Conservation (phyloP, 306 rosid species). For the Vigna nakashimae region DNA sequence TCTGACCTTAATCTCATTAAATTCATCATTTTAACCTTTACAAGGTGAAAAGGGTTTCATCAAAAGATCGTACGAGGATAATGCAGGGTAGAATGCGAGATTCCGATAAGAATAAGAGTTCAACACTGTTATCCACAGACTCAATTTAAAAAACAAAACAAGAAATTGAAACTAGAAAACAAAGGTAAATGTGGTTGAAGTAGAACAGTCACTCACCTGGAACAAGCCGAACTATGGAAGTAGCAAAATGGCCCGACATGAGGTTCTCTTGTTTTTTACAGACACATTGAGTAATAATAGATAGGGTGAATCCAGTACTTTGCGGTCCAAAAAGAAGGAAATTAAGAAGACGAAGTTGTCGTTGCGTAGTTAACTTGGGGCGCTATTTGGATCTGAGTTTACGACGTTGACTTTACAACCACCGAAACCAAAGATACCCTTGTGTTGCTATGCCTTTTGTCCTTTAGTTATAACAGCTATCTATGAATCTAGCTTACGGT, state of each 20-base stretch:
- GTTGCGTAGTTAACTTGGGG: conserved; percentile 25
- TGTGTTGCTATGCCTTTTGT: background rate
- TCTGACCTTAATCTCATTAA: background rate
- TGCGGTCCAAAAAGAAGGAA: background rate
- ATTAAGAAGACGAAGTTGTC: conserved; percentile 1
- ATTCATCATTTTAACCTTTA: background rate
- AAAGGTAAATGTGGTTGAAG: background rate
- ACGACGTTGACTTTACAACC: conserved; percentile 44
- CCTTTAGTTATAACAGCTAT: background rate
- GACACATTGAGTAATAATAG: background rate
- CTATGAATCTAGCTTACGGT: background rate
- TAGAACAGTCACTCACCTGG: conserved; percentile 33
- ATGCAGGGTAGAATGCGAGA: background rate
- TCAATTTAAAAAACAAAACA: background rate
- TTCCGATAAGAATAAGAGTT: background rate
- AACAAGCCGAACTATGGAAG: conserved; percentile 28
- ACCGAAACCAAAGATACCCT: background rate
- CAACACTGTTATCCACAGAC: background rate
- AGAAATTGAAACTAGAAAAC: background rate
- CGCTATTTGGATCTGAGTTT: conserved; percentile 45
- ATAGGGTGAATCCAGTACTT: conserved; percentile 2
- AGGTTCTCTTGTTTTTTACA: background rate
- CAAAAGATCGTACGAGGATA: background rate
- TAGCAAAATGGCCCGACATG: conserved; percentile 36
- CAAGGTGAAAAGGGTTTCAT: background rate